Evolutionary conservation across 129 eudicot species (phyloP).

Genomic region (Chrysanthemum lavandulifolium): DNA sequence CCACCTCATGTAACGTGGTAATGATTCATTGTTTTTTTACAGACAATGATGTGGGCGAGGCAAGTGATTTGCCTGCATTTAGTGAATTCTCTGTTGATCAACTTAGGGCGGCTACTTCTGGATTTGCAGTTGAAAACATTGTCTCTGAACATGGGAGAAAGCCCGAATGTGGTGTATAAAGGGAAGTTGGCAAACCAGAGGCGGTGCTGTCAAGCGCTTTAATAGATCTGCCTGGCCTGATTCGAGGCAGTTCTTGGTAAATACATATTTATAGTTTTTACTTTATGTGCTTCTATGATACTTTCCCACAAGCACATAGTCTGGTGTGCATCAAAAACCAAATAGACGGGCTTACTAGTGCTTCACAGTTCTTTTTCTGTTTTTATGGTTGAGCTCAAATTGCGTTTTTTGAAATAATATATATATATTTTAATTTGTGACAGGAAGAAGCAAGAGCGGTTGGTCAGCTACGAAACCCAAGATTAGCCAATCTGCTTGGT

Average conservation of each 20-base stretch:
- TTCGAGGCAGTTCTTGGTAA: constrained; percentile 69
- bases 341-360: too few species aligned
- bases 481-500: constrained; percentile 73
- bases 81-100: constrained; percentile 62
- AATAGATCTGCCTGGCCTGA: constrained; percentile 87
- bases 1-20: not conserved
- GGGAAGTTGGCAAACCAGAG: constrained; percentile 45
- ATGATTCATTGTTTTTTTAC: not conserved
- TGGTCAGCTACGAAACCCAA: constrained; percentile 65
- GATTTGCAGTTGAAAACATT: constrained; percentile 60
- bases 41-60: constrained; percentile 22
- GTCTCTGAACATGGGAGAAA: constrained; percentile 82
- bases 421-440: not conserved
- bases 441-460: constrained; percentile 85
- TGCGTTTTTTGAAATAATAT: too few species aligned
- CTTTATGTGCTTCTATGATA: too few species aligned
- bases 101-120: constrained; percentile 59
- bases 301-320: not conserved
- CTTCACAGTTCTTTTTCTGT: too few species aligned
- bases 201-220: constrained; percentile 70
- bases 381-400: too few species aligned
- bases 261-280: not conserved
- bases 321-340: too few species aligned
- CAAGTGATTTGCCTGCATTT: constrained; percentile 42
- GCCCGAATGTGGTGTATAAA: constrained; percentile 75